Evolutionary conservation across 2,329 filamentous ascomycete species (phyloP), one percentile per base, ranked within the genome.

Genomic region (Colletotrichum scovillei): DNA sequence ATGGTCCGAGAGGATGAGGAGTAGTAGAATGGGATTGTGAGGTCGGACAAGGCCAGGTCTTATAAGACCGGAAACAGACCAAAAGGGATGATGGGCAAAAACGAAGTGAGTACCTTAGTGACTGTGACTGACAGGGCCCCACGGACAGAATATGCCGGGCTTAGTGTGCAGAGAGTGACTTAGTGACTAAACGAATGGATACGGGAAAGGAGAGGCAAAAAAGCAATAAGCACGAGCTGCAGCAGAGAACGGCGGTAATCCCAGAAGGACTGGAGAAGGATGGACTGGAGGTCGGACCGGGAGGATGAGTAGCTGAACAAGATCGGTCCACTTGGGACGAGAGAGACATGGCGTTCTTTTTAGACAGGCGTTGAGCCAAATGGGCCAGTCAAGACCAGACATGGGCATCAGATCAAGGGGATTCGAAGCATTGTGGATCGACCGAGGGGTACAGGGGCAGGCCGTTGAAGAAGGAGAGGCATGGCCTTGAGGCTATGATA

Each of bases 401-500:
- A 80, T 81, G 72, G 68, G 78, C 78, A 78, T 80, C 75, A 77
- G 75, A 74, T 77, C 77, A 77, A 77, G 77, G 75, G 73, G 79
- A 81, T 84, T 83, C 80, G 83, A 84, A 77, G 83, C 81, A 81
- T 79, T 76, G 78, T 79, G 79, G 82, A 80, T 80, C 77, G 76
- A 72, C 75, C 76, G 76, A 80, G 78, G 78, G 78, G 75, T 72
- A 75, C 76, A 78, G 78, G 77, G 78, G 76, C 75, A 60, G 72
- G 74, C 57, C 64, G 74, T 63, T 69, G 67, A 70, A 74, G 64
- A 75, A 72, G 75, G 73, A 69, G 55, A 69, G 66, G 63, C 24
- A 58, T 65, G 32, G 73, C 57, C 55, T 74, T 42, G 56, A 58
- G 72, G 57, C 67, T 68, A 73, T 81, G 80, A 82, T 82, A 82